Base-by-base conservation (phyloP, 2,329 filamentous ascomycete genomes). In the Acephala macrosclerotiorum region DNA sequence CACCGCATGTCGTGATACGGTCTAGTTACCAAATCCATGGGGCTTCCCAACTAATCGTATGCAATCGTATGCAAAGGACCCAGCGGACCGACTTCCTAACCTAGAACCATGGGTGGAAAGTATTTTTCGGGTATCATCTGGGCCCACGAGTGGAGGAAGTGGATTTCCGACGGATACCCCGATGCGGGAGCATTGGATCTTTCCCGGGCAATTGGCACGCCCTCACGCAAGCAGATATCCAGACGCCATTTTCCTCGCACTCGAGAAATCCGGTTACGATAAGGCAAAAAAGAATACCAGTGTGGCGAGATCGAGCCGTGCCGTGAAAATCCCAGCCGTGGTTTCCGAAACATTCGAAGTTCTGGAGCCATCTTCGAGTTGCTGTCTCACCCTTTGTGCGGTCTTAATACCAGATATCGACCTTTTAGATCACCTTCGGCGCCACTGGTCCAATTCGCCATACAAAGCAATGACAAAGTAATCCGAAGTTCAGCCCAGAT, bases 41-140 rank as follows among this genome's bases (percentile, higher is more conserved):
- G 49, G 26, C 29, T 29, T 29, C 49, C 49, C 25, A 53, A 25
- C 25, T 14, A 53, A 11, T 6, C 12, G 26, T 14, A 33, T 33
- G 25, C 25, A 18, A 33, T 22, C 18, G 22, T 12, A n/a, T 18
- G 12, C 18, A 20, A 3, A 6, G 26, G 26, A 14, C 22, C 25
- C 49, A 7, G 49, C 25, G 49, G 49, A 53, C 25, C 11, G 49
- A 29, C 25, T 26, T 53, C 49, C 49, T 53, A 53, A 53, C 49
- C 25, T 11, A 53, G 49, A 26, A 53, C 22, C 25, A n/a, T 53
- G 49, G 49, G 12, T 29, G 26, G 49, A 3, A 53, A 3, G 33
- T 29, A 9, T n/a, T 49, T 49, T 14, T 49, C 6, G 12, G 12
- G 12, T 16, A 14, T 42, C 14, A 14, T 4, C 3, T 42, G 38